Evolutionary conservation across 2,329 filamentous ascomycete species (phyloP), one percentile per base, ranked within the genome.

Genomic region (Fulvia fulva): DNA sequence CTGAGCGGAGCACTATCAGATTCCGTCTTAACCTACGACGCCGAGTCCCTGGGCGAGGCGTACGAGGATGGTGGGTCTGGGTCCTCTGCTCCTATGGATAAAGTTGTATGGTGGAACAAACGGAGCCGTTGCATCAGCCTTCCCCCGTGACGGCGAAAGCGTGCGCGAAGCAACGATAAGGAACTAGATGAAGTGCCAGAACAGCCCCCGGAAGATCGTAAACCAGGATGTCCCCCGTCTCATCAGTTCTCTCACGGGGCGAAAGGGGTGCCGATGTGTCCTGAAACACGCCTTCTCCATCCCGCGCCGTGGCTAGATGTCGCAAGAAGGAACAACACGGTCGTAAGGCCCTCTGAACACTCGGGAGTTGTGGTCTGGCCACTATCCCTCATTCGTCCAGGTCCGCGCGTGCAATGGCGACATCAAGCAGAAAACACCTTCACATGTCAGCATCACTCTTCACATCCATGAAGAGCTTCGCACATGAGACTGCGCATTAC

Each of bases 81-180:
- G 5, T 4, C 19, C 37, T 4, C 3, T 26, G 14, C 19, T 47
- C 44, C 25, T 25, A 5, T 8, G 25, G 21, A 22, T n/a, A 19
- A 41, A 41, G 11, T 2, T 41, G 37, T 41, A 19, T 41, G 37
- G 44, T 47, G 44, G 19, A 47, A 47, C 21, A 47, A 23, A 46
- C 21, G 46, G 46, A 50, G 23, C 46, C 46, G 25, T 6, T 50
- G 9, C 46, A 50, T 32, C 46, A 50, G 46, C 23, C 44, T 25
- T 26, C 4, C 21, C 4, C n/a, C 5, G n/a, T 32, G 2, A 21
- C 4, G 23, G 8, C 26, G 47, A n/a, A n/a, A n/a, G n/a, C n/a
- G n/a, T n/a, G n/a, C n/a, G n/a, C n/a, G n/a, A 32, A 30, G 47
- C 47, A 50, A 19, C 47, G 47, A 50, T 50, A 32, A 50, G 44